Evolutionary conservation across 495 filamentous ascomycete genomes (phyloP).

Genomic region (Trichoderma parareesei): DNA sequence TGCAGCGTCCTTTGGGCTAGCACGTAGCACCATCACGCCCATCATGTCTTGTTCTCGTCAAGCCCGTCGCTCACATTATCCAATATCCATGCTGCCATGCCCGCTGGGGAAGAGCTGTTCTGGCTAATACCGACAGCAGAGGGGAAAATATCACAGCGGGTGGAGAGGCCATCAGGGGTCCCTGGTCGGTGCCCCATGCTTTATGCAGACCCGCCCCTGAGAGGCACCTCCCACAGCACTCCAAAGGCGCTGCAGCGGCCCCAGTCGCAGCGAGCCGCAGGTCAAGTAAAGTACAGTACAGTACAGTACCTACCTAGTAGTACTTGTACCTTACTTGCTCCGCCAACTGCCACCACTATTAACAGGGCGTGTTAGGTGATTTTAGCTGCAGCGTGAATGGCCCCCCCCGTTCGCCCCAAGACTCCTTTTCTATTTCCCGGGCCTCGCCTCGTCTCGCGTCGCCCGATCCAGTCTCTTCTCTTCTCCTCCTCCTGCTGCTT

Average conservation of each 20-base stretch:
- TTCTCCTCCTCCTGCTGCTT: background rate
- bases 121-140: conserved; percentile 3
- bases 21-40: background rate
- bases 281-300: background rate
- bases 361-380: background rate
- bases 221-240: background rate
- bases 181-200: background rate
- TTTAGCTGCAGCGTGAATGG: background rate
- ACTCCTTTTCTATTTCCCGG: conserved; percentile 6
- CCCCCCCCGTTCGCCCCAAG: background rate
- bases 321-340: background rate
- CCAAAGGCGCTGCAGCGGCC: background rate
- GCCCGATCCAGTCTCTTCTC: conserved; percentile 4
- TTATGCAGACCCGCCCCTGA: background rate
- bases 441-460: conserved; percentile 5
- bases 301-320: no score
- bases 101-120: background rate
- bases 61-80: background rate
- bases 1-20: background rate
- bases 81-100: conserved; percentile 1
- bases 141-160: background rate
- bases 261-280: conserved; percentile 3
- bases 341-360: background rate
- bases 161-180: background rate
- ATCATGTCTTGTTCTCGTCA: background rate